A percentile compares a stretch with the other conserved stretches of the same genome.
These are phyloP conservation scores for Candida peoriensis DNA, from an alignment of 805 yeast genomes.

Conservation along the genomic window DNA sequence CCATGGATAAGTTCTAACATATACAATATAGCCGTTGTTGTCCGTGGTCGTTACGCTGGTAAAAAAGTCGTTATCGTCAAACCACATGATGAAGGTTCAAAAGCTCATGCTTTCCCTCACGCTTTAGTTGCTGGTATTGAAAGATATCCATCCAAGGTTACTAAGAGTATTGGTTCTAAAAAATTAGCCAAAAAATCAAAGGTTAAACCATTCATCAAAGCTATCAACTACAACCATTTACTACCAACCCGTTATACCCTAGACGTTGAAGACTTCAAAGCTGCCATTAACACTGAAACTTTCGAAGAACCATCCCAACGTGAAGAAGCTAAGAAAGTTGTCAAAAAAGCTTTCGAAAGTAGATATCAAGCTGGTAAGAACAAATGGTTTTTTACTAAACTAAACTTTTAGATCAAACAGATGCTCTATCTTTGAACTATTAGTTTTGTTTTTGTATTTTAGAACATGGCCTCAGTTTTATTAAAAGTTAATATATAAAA, in stretches of 20 bases:
- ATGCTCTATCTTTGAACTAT: too few relatives aligned
- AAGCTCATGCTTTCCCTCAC: conserved; percentile 98
- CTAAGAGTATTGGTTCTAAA: conserved; percentile 93
- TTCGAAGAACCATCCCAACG: conserved; percentile 97
- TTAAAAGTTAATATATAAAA: too few relatives aligned
- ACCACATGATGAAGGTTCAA: conserved; percentile 98
- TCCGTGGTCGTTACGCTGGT: conserved; percentile 99
- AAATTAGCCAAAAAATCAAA: conserved; percentile 95
- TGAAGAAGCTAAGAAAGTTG: conserved; percentile 98
- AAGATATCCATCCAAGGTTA: conserved; percentile 95
- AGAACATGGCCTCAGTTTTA: conserved; percentile 8
- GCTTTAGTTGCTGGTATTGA: conserved; percentile 99
- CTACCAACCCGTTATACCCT: conserved; percentile 99
- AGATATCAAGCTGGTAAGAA: conserved; percentile 99
- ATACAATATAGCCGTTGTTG: conserved; percentile 79
- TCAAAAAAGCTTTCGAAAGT: conserved; percentile 99
- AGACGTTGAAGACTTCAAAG: conserved; percentile 93
- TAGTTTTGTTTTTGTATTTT: conserved; percentile 3
- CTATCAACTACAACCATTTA: conserved; percentile 98
- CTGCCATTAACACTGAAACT: conserved; percentile 87
- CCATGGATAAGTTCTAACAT: too few relatives aligned
- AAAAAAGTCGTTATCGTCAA: conserved; percentile 98
- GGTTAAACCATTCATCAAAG: conserved; percentile 99
- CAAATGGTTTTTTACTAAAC: conserved; percentile 99
- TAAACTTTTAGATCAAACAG: conserved; percentile 77